phyloP scores from a whole-genome alignment of 768 basidiomycete species.

The Boletus subparvulus region DNA sequence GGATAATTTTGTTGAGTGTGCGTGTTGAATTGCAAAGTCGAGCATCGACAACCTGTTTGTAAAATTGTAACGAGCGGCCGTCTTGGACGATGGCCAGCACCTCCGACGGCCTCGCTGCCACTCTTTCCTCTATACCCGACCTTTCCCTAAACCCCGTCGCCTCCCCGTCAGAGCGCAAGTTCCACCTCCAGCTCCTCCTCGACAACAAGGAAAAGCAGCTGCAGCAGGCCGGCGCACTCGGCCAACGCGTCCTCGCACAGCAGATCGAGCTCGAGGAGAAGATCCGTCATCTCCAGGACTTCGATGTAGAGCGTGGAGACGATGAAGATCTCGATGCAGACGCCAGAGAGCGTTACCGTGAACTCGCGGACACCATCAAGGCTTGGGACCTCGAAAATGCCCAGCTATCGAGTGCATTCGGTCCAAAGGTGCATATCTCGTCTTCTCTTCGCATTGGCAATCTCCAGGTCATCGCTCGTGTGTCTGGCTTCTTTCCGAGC shows the following conservation, averaged over 20 bases:
- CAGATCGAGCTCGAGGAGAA: slow-evolving; percentile 91
- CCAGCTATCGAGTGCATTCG: slow-evolving; percentile 69
- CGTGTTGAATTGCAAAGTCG: neutral
- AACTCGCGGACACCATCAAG: slow-evolving; percentile 72
- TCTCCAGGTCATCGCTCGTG: slow-evolving; percentile 7
- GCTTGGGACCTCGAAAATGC: slow-evolving; percentile 81
- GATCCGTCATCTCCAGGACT: slow-evolving; percentile 76
- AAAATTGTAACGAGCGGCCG: slow-evolving; percentile 17
- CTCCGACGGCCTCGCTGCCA: slow-evolving; percentile 35
- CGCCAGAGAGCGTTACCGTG: slow-evolving; percentile 70
- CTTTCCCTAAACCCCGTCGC: slow-evolving; percentile 42
- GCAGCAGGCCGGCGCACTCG: slow-evolving; percentile 86
- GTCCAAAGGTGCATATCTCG: slow-evolving; percentile 51
- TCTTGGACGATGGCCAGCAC: slow-evolving; percentile 40
- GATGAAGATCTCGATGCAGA: slow-evolving; percentile 65
- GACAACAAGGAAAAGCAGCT: slow-evolving; percentile 92
- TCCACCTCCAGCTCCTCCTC: slow-evolving; percentile 66
- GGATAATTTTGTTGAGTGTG: neutral
- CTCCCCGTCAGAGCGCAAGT: slow-evolving; percentile 59
- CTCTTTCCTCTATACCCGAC: slow-evolving; percentile 41
- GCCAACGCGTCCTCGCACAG: slow-evolving; percentile 90
- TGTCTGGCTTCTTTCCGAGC: slow-evolving; percentile 10
- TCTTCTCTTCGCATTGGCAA: neutral
- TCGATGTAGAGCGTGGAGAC: slow-evolving; percentile 61
- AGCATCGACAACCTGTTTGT: neutral